These are phyloP conservation scores for Escallonia herrerae DNA, from an alignment of 129 eudicot genomes.

Conservation along the genomic window DNA sequence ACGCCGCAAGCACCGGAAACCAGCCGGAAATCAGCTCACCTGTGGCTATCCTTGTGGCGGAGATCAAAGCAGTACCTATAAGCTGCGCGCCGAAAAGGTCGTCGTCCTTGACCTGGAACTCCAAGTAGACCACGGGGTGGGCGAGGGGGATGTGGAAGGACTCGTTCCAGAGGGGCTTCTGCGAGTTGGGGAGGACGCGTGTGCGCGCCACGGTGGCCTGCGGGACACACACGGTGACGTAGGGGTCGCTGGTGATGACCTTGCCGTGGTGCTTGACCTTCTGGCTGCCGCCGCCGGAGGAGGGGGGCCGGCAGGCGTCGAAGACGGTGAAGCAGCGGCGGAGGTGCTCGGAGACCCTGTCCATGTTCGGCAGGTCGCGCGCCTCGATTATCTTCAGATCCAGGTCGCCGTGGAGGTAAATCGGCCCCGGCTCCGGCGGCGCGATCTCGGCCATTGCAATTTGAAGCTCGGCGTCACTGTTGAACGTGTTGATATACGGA, in stretches of 20 bases:
- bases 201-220: conserved; percentile 84
- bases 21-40: conserved; percentile 55
- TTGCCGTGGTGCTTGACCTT: conserved; percentile 32
- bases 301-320: conserved; percentile 38
- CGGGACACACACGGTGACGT: conserved; percentile 75
- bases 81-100: conserved; percentile 72
- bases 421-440: background rate
- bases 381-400: conserved; percentile 56
- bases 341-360: conserved; percentile 62
- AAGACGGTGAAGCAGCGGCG: conserved; percentile 51
- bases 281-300: conserved; percentile 11
- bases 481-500: background rate
- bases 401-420: conserved; percentile 80
- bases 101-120: conserved; percentile 69
- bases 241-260: conserved; percentile 87
- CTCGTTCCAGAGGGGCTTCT: conserved; percentile 84
- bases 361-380: conserved; percentile 73
- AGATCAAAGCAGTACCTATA: conserved; percentile 55
- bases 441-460: too few relatives aligned
- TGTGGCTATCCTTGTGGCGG: conserved; percentile 41
- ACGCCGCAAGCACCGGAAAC: conserved; percentile 26
- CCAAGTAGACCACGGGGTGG: conserved; percentile 40
- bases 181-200: conserved; percentile 66
- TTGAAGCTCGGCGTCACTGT: too few relatives aligned
- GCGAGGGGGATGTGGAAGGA: conserved; percentile 57